Evolutionary conservation across 2,329 filamentous ascomycete genomes (phyloP), one percentile per base, ranked within the genome.

Genomic region (Rhexocercosporidium sp.): DNA sequence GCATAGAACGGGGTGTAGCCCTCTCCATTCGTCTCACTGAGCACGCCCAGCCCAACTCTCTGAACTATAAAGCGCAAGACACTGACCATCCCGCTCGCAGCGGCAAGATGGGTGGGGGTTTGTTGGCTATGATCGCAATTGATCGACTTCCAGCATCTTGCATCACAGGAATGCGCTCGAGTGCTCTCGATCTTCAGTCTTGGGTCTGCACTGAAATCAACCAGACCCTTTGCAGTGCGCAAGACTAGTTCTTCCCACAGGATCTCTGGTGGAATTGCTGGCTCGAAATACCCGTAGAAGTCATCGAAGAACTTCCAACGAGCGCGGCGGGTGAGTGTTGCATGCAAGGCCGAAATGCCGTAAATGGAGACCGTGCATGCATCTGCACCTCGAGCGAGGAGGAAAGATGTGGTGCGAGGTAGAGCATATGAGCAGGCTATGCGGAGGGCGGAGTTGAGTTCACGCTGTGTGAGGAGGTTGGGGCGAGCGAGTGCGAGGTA

Each of bases 391-490:
- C 62, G 39, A 27, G 51, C 54, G 0, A 64, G 53, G 3, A 64
- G 62, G 27, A 64, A 64, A 5, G 49, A 16, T 25, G 53, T 34
- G 12, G 62, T 51, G 12, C 53, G 54, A 34, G 62, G 51, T 31
- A 64, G 46, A 11, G 51, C 53, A 31, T 64, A 64, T n/a, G 37
- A 47, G 53, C 62, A 64, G n/a, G 62, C 49, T 9, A 59, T 59
- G 3, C 51, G 62, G 3, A 64, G 51, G 16, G 62, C 62, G 7
- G 62, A 27, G 20, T 59, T 49, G 20, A 64, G 41, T 12, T 64
- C 62, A n/a, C 20, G 53, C 20, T 31, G 25, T 20, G 25, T 64
- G 22, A 53, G 29, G 44, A 59, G 22, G 14, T 47, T 16, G 4
- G 51, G 46, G 12, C 51, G 41, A 20, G 41, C 51, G 2, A 64